phyloP scores from a whole-genome alignment of 2,329 filamentous ascomycete species.

The Paecilomyces sp. region DNA sequence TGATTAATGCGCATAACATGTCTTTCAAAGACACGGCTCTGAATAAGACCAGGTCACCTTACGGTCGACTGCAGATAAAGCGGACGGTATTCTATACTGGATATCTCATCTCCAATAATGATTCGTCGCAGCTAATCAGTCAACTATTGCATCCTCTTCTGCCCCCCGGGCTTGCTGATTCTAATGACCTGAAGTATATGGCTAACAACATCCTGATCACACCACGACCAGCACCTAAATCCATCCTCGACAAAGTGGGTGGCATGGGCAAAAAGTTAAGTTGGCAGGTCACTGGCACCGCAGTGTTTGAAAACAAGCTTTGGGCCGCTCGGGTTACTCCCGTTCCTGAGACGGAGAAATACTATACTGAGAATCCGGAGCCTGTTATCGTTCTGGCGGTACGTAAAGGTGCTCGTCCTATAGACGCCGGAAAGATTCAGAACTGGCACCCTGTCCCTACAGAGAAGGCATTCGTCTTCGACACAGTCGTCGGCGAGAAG shows the following conservation, averaged over 20 bases:
- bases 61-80: slow-evolving; percentile 61
- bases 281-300: slow-evolving; percentile 77
- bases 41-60: slow-evolving; percentile 34
- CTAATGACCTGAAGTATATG: slow-evolving; percentile 67
- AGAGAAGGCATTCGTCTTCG: slow-evolving; percentile 67
- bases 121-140: slow-evolving; percentile 64
- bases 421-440: slow-evolving; percentile 73
- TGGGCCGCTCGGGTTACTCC: slow-evolving; percentile 82
- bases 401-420: slow-evolving; percentile 65
- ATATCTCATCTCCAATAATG: slow-evolving; percentile 69
- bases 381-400: slow-evolving; percentile 80
- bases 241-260: slow-evolving; percentile 74
- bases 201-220: slow-evolving; percentile 90
- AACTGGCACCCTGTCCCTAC: slow-evolving; percentile 72
- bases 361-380: slow-evolving; percentile 70
- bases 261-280: slow-evolving; percentile 75
- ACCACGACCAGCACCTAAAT: slow-evolving; percentile 63
- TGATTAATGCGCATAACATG: slow-evolving; percentile 80
- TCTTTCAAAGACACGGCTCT: slow-evolving; percentile 21
- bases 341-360: slow-evolving; percentile 57
- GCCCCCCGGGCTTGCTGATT: slow-evolving; percentile 53
- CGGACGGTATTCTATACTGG: slow-evolving; percentile 88
- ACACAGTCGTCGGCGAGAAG: slow-evolving; percentile 81
- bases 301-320: slow-evolving; percentile 67
- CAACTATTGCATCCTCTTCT: slow-evolving; percentile 53